Evolutionary conservation across 2,329 filamentous ascomycete genomes (phyloP).

Genomic region (Clonostachys rosea): DNA sequence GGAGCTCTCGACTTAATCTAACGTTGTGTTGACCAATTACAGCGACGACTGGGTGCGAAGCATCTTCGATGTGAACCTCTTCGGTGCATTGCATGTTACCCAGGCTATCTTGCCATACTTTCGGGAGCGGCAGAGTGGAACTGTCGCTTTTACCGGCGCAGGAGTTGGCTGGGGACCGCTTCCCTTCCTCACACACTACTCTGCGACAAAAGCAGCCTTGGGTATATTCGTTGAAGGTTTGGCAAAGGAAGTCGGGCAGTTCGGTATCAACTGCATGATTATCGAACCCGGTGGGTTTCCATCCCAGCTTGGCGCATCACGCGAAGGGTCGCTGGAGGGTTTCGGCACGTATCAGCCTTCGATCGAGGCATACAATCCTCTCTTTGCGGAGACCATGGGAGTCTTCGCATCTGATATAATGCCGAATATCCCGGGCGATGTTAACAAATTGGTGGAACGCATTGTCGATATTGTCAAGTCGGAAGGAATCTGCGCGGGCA

Average conservation of each 20-base stretch:
- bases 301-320: constrained; percentile 17
- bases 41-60: constrained; percentile 13
- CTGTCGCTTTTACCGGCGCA: constrained; percentile 20
- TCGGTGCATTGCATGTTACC: constrained; percentile 16
- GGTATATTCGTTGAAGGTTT: constrained; percentile 18
- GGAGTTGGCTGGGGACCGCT: constrained; percentile 16
- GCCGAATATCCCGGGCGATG: constrained; percentile 16
- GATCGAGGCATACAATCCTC: constrained; percentile 10
- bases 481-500: constrained; percentile 14
- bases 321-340: constrained; percentile 6
- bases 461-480: constrained; percentile 19
- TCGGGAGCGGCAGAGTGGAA: constrained; percentile 12
- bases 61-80: constrained; percentile 20
- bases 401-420: constrained; percentile 12
- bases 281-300: constrained; percentile 23
- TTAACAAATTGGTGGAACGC: constrained; percentile 9
- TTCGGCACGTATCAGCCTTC: constrained; percentile 6
- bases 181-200: constrained; percentile 22
- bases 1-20: background rate
- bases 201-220: constrained; percentile 18
- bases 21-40: background rate
- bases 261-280: constrained; percentile 18
- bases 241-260: constrained; percentile 16
- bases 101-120: constrained; percentile 18
- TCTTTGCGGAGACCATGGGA: constrained; percentile 9